phyloP scores from a whole-genome alignment of 495 filamentous ascomycete genomes.

The Halenospora varia region DNA sequence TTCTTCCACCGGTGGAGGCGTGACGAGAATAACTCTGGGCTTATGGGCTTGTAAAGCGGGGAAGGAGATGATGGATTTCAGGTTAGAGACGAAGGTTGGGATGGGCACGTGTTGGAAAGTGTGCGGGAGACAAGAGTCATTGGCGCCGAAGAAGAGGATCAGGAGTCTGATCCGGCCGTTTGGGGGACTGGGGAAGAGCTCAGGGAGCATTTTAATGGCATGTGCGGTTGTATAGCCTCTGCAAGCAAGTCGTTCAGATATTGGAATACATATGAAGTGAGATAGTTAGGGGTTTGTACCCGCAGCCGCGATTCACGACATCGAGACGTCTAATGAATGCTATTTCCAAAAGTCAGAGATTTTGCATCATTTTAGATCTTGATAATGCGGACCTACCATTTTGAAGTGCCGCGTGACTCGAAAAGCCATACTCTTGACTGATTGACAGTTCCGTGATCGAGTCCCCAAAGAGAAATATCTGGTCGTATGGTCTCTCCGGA shows the following conservation, averaged over 20 bases:
- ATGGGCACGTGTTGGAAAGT: background rate
- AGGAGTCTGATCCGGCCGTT: background rate
- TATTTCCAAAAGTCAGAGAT: background rate
- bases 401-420: background rate
- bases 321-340: background rate
- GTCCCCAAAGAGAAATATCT: background rate
- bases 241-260: background rate
- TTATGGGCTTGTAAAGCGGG: background rate
- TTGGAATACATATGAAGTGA: background rate
- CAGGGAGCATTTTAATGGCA: background rate
- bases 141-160: background rate
- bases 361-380: background rate
- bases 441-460: background rate
- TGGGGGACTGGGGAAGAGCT: background rate
- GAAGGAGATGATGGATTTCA: background rate
- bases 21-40: background rate
- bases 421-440: background rate
- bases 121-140: background rate
- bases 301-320: background rate
- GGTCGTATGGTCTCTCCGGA: background rate
- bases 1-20: background rate
- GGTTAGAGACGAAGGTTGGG: background rate
- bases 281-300: background rate
- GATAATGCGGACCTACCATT: background rate
- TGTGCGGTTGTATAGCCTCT: background rate